Percentiles rank a stretch among this genome's conserved stretches.
These are phyloP conservation scores for Xylariaceae sp. DNA, from an alignment of 2,329 filamentous ascomycete species.

Conservation along the genomic window DNA sequence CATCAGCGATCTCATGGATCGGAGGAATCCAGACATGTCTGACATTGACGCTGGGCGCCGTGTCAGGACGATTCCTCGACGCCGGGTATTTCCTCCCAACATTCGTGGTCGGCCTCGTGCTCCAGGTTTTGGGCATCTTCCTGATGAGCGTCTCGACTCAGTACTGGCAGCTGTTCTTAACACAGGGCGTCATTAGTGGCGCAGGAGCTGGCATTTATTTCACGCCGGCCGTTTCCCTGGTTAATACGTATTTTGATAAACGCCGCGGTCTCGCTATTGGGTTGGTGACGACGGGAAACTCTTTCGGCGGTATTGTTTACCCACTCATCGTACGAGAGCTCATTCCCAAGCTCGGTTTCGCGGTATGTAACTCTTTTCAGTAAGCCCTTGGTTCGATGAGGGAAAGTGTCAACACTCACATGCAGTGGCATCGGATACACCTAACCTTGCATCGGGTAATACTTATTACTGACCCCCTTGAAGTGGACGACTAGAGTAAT, in stretches of 20 bases:
- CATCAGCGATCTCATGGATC: constrained; percentile 41
- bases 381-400: not conserved
- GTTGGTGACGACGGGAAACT: constrained; percentile 52
- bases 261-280: constrained; percentile 54
- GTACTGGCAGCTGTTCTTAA: constrained; percentile 47
- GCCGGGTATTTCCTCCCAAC: constrained; percentile 39
- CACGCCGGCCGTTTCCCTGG: constrained; percentile 52
- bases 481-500: constrained; percentile 32
- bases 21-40: constrained; percentile 42
- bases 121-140: constrained; percentile 43
- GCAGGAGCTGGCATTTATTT: constrained; percentile 53
- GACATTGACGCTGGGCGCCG: constrained; percentile 38
- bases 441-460: not conserved
- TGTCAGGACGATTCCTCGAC: constrained; percentile 41
- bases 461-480: not conserved
- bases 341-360: constrained; percentile 30
- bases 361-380: constrained; percentile 13
- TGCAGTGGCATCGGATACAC: not conserved
- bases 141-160: constrained; percentile 36
- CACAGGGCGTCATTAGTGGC: constrained; percentile 45
- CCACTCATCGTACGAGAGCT: constrained; percentile 37
- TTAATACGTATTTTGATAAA: constrained; percentile 58
- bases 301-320: constrained; percentile 50
- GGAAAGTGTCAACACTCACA: not conserved
- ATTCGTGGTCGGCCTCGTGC: constrained; percentile 35